Evolutionary conservation across 805 yeast species (phyloP).

Genomic region (Myxozyma udenii): DNA sequence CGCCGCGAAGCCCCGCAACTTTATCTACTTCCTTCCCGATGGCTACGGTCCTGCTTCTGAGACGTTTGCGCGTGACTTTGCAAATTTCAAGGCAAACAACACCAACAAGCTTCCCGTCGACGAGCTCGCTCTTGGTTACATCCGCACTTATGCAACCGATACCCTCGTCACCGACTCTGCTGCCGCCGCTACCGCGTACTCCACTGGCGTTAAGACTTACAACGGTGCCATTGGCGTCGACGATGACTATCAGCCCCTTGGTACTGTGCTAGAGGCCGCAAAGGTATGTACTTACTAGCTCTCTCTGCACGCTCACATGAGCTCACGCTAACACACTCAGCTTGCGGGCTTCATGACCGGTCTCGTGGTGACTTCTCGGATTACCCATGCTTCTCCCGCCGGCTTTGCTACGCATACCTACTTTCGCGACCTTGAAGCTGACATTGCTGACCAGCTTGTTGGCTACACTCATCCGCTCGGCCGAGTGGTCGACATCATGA

Average conservation of each 20-base stretch:
- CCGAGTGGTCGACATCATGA: slow-evolving; percentile 71
- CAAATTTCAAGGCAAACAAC: slow-evolving; percentile 17
- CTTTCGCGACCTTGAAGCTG: slow-evolving; percentile 71
- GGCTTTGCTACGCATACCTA: slow-evolving; percentile 79
- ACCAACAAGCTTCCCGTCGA: slow-evolving; percentile 44
- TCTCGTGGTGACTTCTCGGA: slow-evolving; percentile 83
- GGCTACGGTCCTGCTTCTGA: slow-evolving; percentile 33
- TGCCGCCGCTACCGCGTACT: slow-evolving; percentile 94
- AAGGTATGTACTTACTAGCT: slow-evolving; percentile 40
- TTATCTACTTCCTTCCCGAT: slow-evolving; percentile 25
- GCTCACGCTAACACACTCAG: slow-evolving; percentile 5
- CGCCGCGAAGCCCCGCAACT: slow-evolving; percentile 20
- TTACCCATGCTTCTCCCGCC: slow-evolving; percentile 95
- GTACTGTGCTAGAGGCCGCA: slow-evolving; percentile 83
- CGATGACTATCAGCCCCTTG: slow-evolving; percentile 68
- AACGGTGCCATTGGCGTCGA: slow-evolving; percentile 91
- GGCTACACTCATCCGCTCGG: slow-evolving; percentile 75
- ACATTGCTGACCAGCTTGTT: slow-evolving; percentile 82
- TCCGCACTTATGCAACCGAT: slow-evolving; percentile 74
- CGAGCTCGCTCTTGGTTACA: slow-evolving; percentile 70
- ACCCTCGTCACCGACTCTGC: slow-evolving; percentile 91
- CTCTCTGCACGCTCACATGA: neutral
- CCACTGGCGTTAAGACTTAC: slow-evolving; percentile 78
- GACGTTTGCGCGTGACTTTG: slow-evolving; percentile 27
- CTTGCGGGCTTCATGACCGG: slow-evolving; percentile 80